Base-by-base conservation (phyloP, 2,329 filamentous ascomycete genomes). In the Clonostachys rhizophaga region DNA sequence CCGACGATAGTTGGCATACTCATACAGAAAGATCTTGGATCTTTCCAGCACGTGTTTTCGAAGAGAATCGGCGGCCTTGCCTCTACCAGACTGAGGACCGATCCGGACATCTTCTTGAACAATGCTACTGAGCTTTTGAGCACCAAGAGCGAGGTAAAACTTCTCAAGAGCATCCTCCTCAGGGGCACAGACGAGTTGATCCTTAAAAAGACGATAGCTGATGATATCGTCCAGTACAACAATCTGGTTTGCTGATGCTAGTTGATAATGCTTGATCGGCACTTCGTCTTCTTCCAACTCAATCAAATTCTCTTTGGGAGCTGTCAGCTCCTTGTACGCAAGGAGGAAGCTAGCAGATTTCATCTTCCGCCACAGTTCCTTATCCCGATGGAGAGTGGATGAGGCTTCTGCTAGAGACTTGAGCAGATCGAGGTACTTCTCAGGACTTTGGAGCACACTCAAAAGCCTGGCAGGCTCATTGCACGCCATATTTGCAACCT, bases 191-290 rank as follows among this genome's bases (percentile, higher is more conserved):
- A 95, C 77, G 33, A 99, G 75, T 52, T 83, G 81, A 45, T 90
- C 82, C 60, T 91, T 92, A 74, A 99, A 99, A 2, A 94, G 74
- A 34, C 86, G 85, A 62, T 92, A 96, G 58, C 87, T 91, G 57
- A 89, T 87, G 56, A 94, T 91, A 58, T 97, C 92, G 60, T 96
- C 90, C 11, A 91, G 72, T 47, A 95, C 79, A 40, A 94, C 84
- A 55, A 94, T 87, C 46, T 87, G 75, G 44, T 70, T 74, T 2
- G 91, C 85, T 34, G 79, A 72, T 2, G 86, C 85, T 36, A 99
- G 78, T 52, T 88, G 86, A 66, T 87, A 96, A 53, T 91, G 86
- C 54, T 83, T 86, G 58, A 91, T 81, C 30, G 83, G 73, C 49
- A 79, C 69, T 55, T 83, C 74, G 48, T 88, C 78, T 11, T 87